Base-by-base conservation (phyloP, 2,329 filamentous ascomycete genomes). In the Fusarium tupiense region DNA sequence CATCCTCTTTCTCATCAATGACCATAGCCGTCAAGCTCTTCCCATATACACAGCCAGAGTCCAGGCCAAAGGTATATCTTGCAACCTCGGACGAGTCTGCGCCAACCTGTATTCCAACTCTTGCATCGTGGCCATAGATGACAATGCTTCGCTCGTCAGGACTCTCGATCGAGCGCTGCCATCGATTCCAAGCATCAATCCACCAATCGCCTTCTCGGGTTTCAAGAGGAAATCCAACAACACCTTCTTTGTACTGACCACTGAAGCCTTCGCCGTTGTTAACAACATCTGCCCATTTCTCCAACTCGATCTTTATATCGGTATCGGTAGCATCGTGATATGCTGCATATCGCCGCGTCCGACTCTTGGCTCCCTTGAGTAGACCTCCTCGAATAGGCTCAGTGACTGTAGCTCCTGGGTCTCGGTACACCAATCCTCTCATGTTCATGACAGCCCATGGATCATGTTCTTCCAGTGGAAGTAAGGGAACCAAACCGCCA, bases 401-500 rank as follows among this genome's bases (percentile, higher is more conserved):
- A 9, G 67, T 17, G 1, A 63, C 57, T 14, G 24, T 50, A 1
- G 37, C 35, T 9, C 43, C 68, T 14, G 52, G 8, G 1, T 59
- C 44, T 6, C 89, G 80, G 63, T 84, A 85, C 73, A 93, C 87
- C 61, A 97, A 88, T 6, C 90, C 93, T 50, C 94, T 90, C 93
- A 98, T 96, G 78, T 93, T 95, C 94, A 97, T 97, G 22, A 93
- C 92, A 46, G 91, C 91, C 79, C 89, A 90, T 0, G 94, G 91
- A 80, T 97, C 86, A 73, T 91, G 95, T 43, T 88, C 84, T 56
- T 91, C 86, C 6, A 97, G 85, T 0, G 89, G 82, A 1, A 96
- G 82, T 2, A 89, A 91, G 0, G 95, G 93, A 0, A 95, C 90
- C 3, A 98, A 85, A 2, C 95, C 95, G 2, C 89, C 95, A 83